Base-by-base conservation (phyloP, 352 stramenopile genomes). In the Phytophthora crassamura region DNA sequence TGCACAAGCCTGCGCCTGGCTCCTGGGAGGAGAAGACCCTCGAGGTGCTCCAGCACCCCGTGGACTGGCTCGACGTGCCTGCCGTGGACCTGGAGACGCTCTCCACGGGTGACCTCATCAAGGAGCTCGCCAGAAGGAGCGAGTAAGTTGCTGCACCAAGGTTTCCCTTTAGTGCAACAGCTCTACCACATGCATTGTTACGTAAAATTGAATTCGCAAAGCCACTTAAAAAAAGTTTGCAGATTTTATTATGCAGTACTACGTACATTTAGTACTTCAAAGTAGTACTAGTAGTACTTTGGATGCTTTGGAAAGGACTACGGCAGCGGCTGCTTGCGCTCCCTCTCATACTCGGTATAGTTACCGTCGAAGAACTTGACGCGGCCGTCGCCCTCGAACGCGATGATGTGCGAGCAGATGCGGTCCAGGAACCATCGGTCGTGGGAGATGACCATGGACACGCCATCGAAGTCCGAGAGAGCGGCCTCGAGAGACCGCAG, bases 351-450 rank as follows among this genome's bases (percentile, higher is more conserved):
- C 67, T 95, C 88, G 16, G 82, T 87, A 76, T 94, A 96, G 78
- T 94, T 94, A 59, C 86, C 88, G 51, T 93, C 82, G 56, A 93
- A 96, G 78, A 94, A 96, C 39, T 72, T 62, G 25, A 93, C 88
- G 12, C 74, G 66, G 49, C 86, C 86, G 30, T 89, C 55, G 60
- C 74, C 86, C 51, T 96, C 88, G 48, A 94, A 96, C 53, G 88
- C 74, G 45, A 96, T 78, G 63, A 95, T 94, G 72, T 96, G 88
- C 47, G 86, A 93, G 60, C 86, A 93, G 64, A 95, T 94, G 51
- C 88, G 88, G 69, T 99, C 98, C 28, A 99, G 75, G 75, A 99
- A 99, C 62, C 87, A 95, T 34, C 97, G 88, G 75, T 99, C 97
- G 77, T 99, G 97, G 43, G 89, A 98, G 45, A 99, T 98, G 3